Evolutionary conservation across 2,329 filamentous ascomycete genomes (phyloP).

Genomic region (Diaporthe sp.): DNA sequence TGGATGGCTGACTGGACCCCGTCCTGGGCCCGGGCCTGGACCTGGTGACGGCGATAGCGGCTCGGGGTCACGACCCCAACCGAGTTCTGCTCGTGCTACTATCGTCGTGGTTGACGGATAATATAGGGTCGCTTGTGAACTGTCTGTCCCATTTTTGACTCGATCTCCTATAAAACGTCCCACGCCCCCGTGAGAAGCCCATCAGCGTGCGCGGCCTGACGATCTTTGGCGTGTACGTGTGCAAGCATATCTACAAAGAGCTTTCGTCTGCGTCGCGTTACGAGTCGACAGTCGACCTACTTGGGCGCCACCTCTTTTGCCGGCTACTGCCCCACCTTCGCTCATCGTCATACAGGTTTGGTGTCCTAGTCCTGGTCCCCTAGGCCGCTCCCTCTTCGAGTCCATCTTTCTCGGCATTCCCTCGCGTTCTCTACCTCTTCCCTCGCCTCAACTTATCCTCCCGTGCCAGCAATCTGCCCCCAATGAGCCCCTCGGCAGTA

Average conservation of each 20-base stretch:
- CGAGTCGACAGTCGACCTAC: conserved; percentile 40
- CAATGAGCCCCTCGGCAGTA: conserved; percentile 30
- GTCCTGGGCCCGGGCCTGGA: conserved; percentile 1
- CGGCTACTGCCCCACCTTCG: conserved; percentile 37
- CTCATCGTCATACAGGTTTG: conserved; percentile 18
- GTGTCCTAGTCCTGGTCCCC: neutral
- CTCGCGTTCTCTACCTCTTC: neutral
- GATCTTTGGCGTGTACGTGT: conserved; percentile 1
- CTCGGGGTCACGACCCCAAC: conserved; percentile 18
- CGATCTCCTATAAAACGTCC: conserved; percentile 14
- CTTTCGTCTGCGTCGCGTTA: neutral
- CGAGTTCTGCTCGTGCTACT: neutral
- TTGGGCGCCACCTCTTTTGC: conserved; percentile 20
- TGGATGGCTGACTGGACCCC: conserved; percentile 5
- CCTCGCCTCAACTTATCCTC: neutral
- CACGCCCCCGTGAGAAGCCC: conserved; percentile 5
- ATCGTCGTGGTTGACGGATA: conserved; percentile 23
- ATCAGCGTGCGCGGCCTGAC: conserved; percentile 10
- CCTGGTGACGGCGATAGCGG: conserved; percentile 25
- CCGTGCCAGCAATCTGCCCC: neutral
- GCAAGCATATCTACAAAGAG: conserved; percentile 5
- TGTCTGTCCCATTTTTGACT: neutral
- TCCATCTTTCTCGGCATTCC: neutral
- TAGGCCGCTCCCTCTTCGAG: neutral
- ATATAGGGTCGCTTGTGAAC: conserved; percentile 1